A percentile compares a stretch with the other conserved stretches of the same genome.
These are phyloP conservation scores for Penicillium chermesinum DNA, from an alignment of 495 filamentous ascomycete genomes.

Conservation along the genomic window DNA sequence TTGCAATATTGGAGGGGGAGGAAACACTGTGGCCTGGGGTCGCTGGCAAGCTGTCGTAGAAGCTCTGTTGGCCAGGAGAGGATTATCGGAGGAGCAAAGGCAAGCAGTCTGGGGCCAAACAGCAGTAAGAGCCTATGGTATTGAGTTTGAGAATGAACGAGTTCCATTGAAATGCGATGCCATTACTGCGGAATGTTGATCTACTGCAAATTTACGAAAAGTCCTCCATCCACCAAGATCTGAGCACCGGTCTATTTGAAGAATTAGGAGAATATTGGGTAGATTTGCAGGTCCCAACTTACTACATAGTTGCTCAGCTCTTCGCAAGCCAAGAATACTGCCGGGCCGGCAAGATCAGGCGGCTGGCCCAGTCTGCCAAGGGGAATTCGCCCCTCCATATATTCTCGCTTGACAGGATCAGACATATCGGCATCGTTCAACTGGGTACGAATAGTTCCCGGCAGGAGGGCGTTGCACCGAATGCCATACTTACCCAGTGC, in stretches of 20 bases:
- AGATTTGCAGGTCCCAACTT: slow-evolving; percentile 10
- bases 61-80: slow-evolving; percentile 51
- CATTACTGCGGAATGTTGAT: not conserved
- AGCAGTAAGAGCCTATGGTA: slow-evolving; percentile 60
- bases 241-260: slow-evolving; percentile 64
- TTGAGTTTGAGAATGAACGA: slow-evolving; percentile 27
- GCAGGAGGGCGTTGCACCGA: slow-evolving; percentile 78
- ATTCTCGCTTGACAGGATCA: slow-evolving; percentile 61
- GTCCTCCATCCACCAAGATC: slow-evolving; percentile 78
- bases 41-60: slow-evolving; percentile 46
- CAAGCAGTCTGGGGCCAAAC: slow-evolving; percentile 63
- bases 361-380: slow-evolving; percentile 67
- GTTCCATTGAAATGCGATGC: not conserved
- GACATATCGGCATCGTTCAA: slow-evolving; percentile 77
- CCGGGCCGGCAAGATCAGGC: slow-evolving; percentile 70
- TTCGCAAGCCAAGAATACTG: slow-evolving; percentile 81
- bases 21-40: slow-evolving; percentile 45
- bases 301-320: slow-evolving; percentile 68
- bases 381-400: slow-evolving; percentile 84
- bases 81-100: slow-evolving; percentile 52
- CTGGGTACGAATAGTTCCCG: slow-evolving; percentile 82
- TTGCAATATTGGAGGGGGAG: slow-evolving; percentile 62
- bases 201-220: slow-evolving; percentile 64
- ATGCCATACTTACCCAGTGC: slow-evolving; percentile 73
- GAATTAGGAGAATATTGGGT: slow-evolving; percentile 2